Evolutionary conservation across 257 asterid genomes (phyloP), one percentile per base, ranked within the genome.

Genomic region (Salvia splendens): DNA sequence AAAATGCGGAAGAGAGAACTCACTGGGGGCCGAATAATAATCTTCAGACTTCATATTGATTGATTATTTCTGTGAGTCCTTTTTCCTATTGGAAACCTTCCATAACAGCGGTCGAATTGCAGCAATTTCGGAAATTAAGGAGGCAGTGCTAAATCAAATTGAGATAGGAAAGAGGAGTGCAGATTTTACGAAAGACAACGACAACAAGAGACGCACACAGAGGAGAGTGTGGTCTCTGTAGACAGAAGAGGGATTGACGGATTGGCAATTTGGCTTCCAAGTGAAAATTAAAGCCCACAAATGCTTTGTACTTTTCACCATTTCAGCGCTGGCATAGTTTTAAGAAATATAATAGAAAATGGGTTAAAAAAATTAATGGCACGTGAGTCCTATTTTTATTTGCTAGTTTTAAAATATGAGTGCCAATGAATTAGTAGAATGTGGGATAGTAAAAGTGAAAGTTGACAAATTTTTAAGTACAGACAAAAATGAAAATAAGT

Each of bases 31-130:
- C 46, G 77, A 69, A 47, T 68, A 78, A 72, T 66, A 68, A 72
- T 78, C 81, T 61, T 78, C 81, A 12, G 83, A 78, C 81, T 78
- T 77, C 83, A 72, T 81, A 41, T 45, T 71, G 80, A 71, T 73
- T 71, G 65, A 56, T 74, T 69, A 49, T 65, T 15, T 49, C 33
- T 58, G 45, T 11, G n/a, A 9, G 36, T 36, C 54, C 68, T 67
- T 45, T 17, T 40, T 2, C 50, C 58, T 6, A 43, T 61, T 14
- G 32, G 64, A 53, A 63, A 53, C 36, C 71, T 69, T 65, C 67
- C 41, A n/a, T 11, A 47, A 16, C 54, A 43, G 75, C 68, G 55
- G 75, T 36, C 47, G 56, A 68, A 17, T 24, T 52, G 46, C n/a
- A 53, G 56, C 68, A 49, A 41, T 65, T 62, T 28, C 16, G 15